Evolutionary conservation across 345 rosid species (phyloP).

Genomic region (Rhodamnia rubescens): DNA sequence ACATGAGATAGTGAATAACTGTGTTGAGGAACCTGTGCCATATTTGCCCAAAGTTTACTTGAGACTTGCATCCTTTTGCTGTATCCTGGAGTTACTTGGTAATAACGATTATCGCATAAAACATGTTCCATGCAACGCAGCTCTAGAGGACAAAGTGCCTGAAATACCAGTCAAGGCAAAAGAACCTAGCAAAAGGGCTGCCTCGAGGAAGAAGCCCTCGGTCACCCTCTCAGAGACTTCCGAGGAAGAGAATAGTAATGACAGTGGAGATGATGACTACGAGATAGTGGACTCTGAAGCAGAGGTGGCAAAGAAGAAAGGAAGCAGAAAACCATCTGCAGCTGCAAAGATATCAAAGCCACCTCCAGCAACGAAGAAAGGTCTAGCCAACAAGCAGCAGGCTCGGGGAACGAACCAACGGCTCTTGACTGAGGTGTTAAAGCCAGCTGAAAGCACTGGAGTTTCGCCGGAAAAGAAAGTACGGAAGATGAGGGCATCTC

Average conservation of each 20-base stretch:
- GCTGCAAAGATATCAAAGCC: slow-evolving; percentile 28
- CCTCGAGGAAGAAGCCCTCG: slow-evolving; percentile 26
- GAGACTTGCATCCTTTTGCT: neutral
- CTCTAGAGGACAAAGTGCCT: slow-evolving; percentile 32
- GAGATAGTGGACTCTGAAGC: slow-evolving; percentile 4
- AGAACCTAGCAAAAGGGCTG: slow-evolving; percentile 23
- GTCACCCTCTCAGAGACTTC: slow-evolving; percentile 14
- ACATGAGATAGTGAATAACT: neutral
- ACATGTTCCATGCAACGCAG: slow-evolving; percentile 13
- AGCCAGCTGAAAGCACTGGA: slow-evolving; percentile 32
- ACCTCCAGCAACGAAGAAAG: slow-evolving; percentile 17
- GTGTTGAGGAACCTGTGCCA: neutral
- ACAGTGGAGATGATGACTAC: slow-evolving; percentile 18
- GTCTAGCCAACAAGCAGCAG: slow-evolving; percentile 46
- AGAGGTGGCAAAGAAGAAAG: slow-evolving; percentile 19
- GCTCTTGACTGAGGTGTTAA: slow-evolving; percentile 42
- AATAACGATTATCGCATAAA: neutral
- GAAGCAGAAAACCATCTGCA: slow-evolving; percentile 23
- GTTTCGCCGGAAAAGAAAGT: slow-evolving; percentile 80
- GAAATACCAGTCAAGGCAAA: slow-evolving; percentile 20
- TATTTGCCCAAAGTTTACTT: neutral
- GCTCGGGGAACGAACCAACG: slow-evolving; percentile 26
- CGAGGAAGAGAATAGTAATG: slow-evolving; percentile 16
- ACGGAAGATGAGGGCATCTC: slow-evolving; percentile 76
- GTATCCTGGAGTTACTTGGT: neutral